Base-by-base conservation (phyloP, 2,329 filamentous ascomycete genomes). In the Penicillium sp. region DNA sequence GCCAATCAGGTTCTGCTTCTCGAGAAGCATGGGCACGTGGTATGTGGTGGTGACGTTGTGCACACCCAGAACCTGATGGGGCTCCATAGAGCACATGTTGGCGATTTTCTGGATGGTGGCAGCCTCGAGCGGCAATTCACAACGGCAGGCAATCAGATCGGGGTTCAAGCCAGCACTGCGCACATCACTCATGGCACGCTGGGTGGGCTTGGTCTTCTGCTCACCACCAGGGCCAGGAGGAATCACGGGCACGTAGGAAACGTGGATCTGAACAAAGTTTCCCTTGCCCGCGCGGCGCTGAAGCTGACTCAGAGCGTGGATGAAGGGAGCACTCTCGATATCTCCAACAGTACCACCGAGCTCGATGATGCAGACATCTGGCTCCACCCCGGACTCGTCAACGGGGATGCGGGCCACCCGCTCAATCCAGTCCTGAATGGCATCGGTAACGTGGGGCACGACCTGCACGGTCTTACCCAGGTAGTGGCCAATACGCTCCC, bases 161-260 rank as follows among this genome's bases (percentile, higher is more conserved):
- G 88, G 88, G 57, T 82, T 84, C 54, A 91, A 77, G 71, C 92
- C 92, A 61, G 90, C 89, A 71, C 90, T 93, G 61, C 93, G 88
- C 60, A 93, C 87, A 67, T 90, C 86, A 71, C 88, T 88, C 68
- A 98, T 91, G 26, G 93, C 91, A 68, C 91, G 87, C 75, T 99
- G 95, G 0, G 95, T 99, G 0, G 95, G 95, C 79, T 98, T 98
- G 10, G 93, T 98, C 85, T 98, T 98, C 76, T 96, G 87, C 80
- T 98, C 88, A 33, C 85, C 84, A 16, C 49, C 39, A 44, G 39
- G 49, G n/a, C 37, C 39, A 4, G 37, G 49, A 43, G 52, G 67
- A 39, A 88, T 84, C 33, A 93, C 84, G 1, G 93, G 95, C 33
- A 98, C 88, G 67, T 93, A 63, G 71, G 78, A 61, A 60, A 97